Conservation (phyloP, 495 filamentous ascomycete genomes). For the Hyaloscypha bicolor region DNA sequence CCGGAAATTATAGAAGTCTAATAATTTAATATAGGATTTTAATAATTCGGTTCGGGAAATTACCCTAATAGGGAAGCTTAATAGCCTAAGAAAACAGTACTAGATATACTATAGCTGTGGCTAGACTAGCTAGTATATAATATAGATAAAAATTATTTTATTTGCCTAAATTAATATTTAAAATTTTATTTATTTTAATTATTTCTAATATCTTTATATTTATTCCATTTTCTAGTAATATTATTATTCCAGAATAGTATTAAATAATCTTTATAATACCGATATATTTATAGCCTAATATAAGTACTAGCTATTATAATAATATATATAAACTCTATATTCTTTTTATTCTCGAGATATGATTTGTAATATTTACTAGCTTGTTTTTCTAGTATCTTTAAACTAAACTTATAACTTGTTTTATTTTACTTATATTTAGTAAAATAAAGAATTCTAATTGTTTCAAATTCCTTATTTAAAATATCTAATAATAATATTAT, state of each 20-base stretch:
- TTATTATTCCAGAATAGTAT: conserved; percentile 1
- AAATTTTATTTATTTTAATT: neutral
- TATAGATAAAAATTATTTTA: neutral
- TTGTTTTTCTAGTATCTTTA: conserved; percentile 4
- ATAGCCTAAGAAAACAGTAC: neutral
- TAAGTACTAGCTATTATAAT: conserved; percentile 12
- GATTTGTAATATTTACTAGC: conserved; percentile 5
- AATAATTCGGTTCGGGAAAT: no score
- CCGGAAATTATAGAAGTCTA: no score
- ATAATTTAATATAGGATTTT: no score
- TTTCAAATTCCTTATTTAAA: neutral
- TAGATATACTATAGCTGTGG: neutral
- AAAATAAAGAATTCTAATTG: conserved; percentile 10
- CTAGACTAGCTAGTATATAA: conserved; percentile 1
- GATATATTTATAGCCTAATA: conserved; percentile 9
- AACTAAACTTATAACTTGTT: neutral
- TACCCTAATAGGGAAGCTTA: no score
- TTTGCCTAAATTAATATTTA: neutral
- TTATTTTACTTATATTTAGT: conserved; percentile 1
- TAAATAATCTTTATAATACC: neutral
- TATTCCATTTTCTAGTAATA: neutral
- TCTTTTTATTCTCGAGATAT: conserved; percentile 2
- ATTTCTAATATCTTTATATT: conserved; percentile 19
- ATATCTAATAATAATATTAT: conserved; percentile 9
- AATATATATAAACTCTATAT: conserved; percentile 2